phyloP scores from a whole-genome alignment of 179 eudicot genomes.

The Amaranthus tricolor region DNA sequence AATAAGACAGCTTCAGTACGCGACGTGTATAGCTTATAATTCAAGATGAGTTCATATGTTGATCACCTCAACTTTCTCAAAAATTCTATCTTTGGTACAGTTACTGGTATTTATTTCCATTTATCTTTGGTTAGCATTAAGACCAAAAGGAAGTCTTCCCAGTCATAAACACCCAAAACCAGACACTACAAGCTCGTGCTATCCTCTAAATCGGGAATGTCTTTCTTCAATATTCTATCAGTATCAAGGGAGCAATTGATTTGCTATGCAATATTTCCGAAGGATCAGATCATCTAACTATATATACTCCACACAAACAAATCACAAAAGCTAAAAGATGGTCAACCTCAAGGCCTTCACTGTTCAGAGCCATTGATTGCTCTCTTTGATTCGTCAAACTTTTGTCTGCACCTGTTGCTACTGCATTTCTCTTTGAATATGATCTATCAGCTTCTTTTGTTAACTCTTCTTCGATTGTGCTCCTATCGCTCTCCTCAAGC shows the following conservation, averaged over 20 bases:
- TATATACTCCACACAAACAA: no score
- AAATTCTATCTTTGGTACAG: no score
- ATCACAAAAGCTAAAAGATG: background rate
- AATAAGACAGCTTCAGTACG: background rate
- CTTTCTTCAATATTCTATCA: no score
- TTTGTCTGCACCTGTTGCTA: slow-evolving; percentile 51
- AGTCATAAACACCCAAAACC: no score
- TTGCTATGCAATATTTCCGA: no score
- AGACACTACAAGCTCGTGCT: no score
- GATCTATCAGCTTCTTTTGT: slow-evolving; percentile 51
- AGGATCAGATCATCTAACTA: no score
- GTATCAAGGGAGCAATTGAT: no score
- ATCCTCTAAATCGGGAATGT: no score
- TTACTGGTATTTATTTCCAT: no score
- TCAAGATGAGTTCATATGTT: background rate
- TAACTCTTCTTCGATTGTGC: slow-evolving; percentile 50
- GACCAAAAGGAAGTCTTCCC: no score
- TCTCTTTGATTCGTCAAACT: slow-evolving; percentile 80
- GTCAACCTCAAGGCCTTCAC: slow-evolving; percentile 97
- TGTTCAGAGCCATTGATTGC: slow-evolving; percentile 82
- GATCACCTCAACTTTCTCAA: background rate
- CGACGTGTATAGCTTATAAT: background rate
- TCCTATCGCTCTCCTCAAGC: slow-evolving; percentile 69
- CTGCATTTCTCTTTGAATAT: slow-evolving; percentile 53
- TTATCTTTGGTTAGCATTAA: no score